Base-by-base conservation (phyloP, 805 yeast species). In the Candida yuanshanica region DNA sequence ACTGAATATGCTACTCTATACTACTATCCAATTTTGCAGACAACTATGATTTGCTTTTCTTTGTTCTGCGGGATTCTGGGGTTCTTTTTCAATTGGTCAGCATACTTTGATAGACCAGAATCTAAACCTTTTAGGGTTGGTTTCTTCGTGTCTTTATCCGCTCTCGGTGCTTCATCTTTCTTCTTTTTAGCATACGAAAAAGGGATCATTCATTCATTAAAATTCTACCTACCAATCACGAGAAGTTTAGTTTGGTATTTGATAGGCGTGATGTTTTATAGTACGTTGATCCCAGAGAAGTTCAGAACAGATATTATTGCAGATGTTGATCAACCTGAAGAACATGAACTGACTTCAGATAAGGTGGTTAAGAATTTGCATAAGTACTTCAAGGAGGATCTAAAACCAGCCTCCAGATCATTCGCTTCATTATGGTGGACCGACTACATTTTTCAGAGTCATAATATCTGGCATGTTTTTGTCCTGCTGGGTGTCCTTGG, bases 381-480 rank as follows among this genome's bases (percentile, higher is more conserved):
- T 14, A 20, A 43, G 4, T 74, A 74, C 51, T 70, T 76, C 48
- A 62, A 69, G 40, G 60, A 61, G 24, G 38, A 48, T 5, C 81
- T 79, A 6, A 60, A 61, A 2, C 34, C 45, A 24, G 59, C 69
- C 18, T 53, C 50, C 10, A 50, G 61, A 3, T 66, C 65, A 13
- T 70, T 81, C 39, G 52, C 63, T 26, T 78, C 88, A 1, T 59
- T 84, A 17, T 91, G 83, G 91, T 89, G 96, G 91, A 81, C 81
- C 13, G 93, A 85, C 52, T 84, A 83, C 59, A 60, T 75, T 21
- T 69, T 81, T 40, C 74, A 79, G 33, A 86, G 96, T 27, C 99
- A 91, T 62, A 90, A 89, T 55, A 68, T 91, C 23, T 91, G 99
- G 99, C 99, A 91, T 64, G 59, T 88, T 11, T 87, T 84, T 57